Conservation (phyloP, 495 filamentous ascomycete genomes). For the Neurospora discreta region DNA sequence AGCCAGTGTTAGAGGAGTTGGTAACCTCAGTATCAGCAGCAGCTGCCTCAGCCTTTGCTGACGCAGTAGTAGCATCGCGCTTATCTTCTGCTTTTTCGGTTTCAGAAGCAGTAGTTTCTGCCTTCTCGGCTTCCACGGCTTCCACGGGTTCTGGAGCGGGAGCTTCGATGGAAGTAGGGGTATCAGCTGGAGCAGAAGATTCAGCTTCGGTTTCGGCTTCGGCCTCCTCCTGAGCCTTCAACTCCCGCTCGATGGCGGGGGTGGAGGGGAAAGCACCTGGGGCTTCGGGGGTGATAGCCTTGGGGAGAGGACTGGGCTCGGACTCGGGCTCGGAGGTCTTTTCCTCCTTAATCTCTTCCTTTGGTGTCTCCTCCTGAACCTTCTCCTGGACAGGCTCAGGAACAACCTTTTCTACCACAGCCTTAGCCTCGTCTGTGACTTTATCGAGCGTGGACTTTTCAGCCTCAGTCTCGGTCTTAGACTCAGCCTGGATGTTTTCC, state of each 20-base stretch:
- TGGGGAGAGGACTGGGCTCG: neutral
- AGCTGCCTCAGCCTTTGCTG: neutral
- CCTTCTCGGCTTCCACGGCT: neutral
- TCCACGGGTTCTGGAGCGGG: constrained; percentile 4
- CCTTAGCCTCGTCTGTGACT: constrained; percentile 12
- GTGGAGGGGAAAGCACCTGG: neutral
- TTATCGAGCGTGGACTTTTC: constrained; percentile 15
- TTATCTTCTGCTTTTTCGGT: neutral
- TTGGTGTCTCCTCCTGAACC: neutral
- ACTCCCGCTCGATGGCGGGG: constrained; percentile 3
- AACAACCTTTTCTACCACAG: constrained; percentile 13
- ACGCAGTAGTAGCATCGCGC: neutral
- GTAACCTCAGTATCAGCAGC: neutral
- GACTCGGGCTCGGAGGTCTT: constrained; percentile 10
- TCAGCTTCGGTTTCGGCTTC: neutral
- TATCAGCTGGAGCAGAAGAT: neutral
- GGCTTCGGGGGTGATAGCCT: neutral
- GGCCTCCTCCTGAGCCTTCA: constrained; percentile 2
- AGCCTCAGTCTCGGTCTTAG: constrained; percentile 25
- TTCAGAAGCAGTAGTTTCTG: neutral
- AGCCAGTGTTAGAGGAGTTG: neutral
- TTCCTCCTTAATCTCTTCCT: constrained; percentile 18
- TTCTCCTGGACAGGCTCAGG: neutral
- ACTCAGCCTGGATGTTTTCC: constrained; percentile 21
- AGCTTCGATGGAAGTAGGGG: constrained; percentile 3